These are phyloP conservation scores for Chlamydomonas schloesseri DNA, from an alignment of 139 green algal species.

Conservation along the genomic window DNA sequence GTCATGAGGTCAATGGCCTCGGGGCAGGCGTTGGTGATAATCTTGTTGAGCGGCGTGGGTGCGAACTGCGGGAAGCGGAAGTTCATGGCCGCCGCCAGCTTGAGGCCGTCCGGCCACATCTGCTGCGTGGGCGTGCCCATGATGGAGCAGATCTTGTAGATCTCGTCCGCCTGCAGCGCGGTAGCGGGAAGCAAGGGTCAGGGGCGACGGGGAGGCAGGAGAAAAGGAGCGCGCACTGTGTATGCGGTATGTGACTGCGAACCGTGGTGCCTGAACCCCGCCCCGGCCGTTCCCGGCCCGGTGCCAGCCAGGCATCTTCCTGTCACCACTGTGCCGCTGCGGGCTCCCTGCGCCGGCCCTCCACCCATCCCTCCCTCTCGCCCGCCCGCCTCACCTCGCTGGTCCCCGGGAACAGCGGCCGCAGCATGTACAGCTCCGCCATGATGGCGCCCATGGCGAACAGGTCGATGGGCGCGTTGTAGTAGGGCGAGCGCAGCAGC, in stretches of 20 bases:
- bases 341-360: too few species aligned
- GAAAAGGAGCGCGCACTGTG: neutral
- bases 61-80: slow-evolving; percentile 81
- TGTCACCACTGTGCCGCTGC: too few species aligned
- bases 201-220: neutral
- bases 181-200: neutral
- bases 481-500: slow-evolving; percentile 89
- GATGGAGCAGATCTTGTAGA: slow-evolving; percentile 94
- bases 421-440: slow-evolving; percentile 95
- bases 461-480: slow-evolving; percentile 88
- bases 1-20: slow-evolving; percentile 94
- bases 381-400: neutral
- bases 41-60: slow-evolving; percentile 64
- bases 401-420: slow-evolving; percentile 87
- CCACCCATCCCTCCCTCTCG: too few species aligned
- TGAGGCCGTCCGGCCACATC: slow-evolving; percentile 90
- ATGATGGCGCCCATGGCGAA: slow-evolving; percentile 97
- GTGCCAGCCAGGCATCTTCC: too few species aligned
- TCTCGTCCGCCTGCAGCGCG: slow-evolving; percentile 86
- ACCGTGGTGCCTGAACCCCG: too few species aligned
- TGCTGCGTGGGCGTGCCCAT: slow-evolving; percentile 87
- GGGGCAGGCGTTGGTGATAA: slow-evolving; percentile 83
- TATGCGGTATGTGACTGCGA: neutral
- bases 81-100: slow-evolving; percentile 87
- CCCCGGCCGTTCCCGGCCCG: too few species aligned